Evolutionary conservation across 495 filamentous ascomycete genomes (phyloP), one percentile per base, ranked within the genome.

Genomic region (Penicillium egyptiacum): DNA sequence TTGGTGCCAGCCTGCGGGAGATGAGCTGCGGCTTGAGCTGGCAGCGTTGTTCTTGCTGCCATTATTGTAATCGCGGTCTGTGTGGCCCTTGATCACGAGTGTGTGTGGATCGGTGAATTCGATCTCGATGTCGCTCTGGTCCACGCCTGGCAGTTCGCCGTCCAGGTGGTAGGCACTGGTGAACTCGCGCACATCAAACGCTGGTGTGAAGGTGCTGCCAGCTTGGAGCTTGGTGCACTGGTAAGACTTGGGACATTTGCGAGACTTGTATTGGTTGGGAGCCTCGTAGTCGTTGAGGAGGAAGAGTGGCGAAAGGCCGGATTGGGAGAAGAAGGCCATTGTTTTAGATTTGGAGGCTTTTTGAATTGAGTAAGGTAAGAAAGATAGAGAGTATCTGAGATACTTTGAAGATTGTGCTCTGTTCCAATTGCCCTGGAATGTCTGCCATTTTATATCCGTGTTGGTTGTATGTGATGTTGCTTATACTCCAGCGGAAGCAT

Each of bases 51-150:
- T 23, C 7, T n/a, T 48, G 48, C 67, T 61, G 20, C 46, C 45
- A 7, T 70, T 16, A 62, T 75, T 51, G 67, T 85, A 82, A 39
- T 69, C 70, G 58, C 83, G 81, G 65, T 90, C 86, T 25, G 81
- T 78, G 45, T 73, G 83, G 42, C 92, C 93, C 51, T 80, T 80
- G 68, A 96, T 81, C 47, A 84, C 78, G 5, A 98, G 75, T 14
- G 89, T 96, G 49, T 88, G 80, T 5, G 79, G 73, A 67, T 96
- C 92, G 48, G 82, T 84, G 79, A 96, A 96, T 70, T 96, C 90
- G 64, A 96, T 88, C 50, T 83, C 75, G 59, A 96, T 72, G 63
- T 95, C 79, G 55, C 87, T 82, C 66, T 90, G 88, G 47, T 89
- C 82, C 45, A 92, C 79, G 39, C 93, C 93, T 0, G 93, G 91